These are phyloP conservation scores for Deinandra increscens DNA, from an alignment of 129 eudicot genomes.

Conservation along the genomic window DNA sequence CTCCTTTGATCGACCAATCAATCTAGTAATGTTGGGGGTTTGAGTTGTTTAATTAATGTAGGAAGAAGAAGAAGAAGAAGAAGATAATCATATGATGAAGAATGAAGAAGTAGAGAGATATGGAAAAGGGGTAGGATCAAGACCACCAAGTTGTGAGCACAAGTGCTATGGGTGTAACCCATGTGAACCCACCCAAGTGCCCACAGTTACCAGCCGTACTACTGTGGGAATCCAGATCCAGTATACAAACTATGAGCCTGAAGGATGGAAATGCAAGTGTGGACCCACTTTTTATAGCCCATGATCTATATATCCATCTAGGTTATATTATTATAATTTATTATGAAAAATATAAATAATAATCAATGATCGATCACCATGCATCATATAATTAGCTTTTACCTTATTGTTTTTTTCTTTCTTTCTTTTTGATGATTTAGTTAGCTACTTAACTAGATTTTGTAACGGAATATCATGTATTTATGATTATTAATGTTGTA, in stretches of 20 bases:
- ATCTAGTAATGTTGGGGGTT: neutral
- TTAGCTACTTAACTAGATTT: neutral
- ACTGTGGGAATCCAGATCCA: constrained; percentile 46
- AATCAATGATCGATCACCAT: too few relatives aligned
- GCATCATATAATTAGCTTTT: too few relatives aligned
- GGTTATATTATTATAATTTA: neutral
- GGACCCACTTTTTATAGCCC: constrained; percentile 52
- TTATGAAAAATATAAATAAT: too few relatives aligned
- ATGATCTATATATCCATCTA: neutral
- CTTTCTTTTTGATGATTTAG: neutral
- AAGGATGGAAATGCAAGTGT: constrained; percentile 76
- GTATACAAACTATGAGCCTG: constrained; percentile 67
- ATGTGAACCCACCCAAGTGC: constrained; percentile 64
- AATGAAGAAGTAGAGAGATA: constrained; percentile 30
- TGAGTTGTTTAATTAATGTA: neutral
- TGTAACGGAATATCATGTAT: constrained; percentile 28
- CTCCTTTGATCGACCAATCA: neutral
- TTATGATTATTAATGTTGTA: too few relatives aligned
- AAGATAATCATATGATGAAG: constrained; percentile 16
- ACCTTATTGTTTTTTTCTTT: neutral
- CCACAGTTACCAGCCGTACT: constrained; percentile 38
- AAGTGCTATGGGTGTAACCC: constrained; percentile 60
- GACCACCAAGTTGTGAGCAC: constrained; percentile 69
- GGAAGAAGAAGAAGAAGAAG: constrained; percentile 25
- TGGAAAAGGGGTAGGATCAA: constrained; percentile 50